Conservation (phyloP, 2,329 filamentous ascomycete genomes). For the Geoglossum cookeanum region DNA sequence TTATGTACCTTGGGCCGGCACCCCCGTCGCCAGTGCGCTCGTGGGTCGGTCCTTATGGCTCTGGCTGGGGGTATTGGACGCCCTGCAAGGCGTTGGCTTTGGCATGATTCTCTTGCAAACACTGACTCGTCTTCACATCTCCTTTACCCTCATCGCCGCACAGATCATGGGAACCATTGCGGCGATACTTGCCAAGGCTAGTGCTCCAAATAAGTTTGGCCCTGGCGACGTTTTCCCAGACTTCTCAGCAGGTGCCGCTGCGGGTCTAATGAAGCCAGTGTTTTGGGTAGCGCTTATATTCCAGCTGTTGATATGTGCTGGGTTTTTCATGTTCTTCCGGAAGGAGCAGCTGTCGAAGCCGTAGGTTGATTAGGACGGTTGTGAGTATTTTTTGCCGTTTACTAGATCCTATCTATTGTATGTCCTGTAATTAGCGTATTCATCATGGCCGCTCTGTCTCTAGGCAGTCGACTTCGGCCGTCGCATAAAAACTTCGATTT, state of each 20-base stretch:
- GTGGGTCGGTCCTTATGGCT: conserved; percentile 41
- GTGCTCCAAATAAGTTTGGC: conserved; percentile 40
- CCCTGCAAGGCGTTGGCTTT: conserved; percentile 45
- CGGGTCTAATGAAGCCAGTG: conserved; percentile 30
- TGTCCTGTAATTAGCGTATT: too few species aligned
- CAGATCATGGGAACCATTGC: conserved; percentile 42
- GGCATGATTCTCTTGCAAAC: conserved; percentile 50
- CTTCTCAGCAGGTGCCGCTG: conserved; percentile 29
- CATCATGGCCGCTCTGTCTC: too few species aligned
- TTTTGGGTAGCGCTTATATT: conserved; percentile 42
- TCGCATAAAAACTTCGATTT: too few species aligned
- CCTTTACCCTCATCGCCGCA: conserved; percentile 39
- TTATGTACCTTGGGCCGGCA: conserved; percentile 43
- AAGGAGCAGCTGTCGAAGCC: conserved; percentile 40
- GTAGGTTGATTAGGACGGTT: conserved; percentile 7
- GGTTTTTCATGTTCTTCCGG: conserved; percentile 36
- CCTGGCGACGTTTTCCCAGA: conserved; percentile 44
- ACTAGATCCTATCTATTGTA: too few species aligned
- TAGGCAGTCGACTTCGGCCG: too few species aligned
- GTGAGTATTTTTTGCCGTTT: too few species aligned
- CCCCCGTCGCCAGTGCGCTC: conserved; percentile 33
- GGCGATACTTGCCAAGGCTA: conserved; percentile 41
- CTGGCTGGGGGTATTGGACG: conserved; percentile 47
- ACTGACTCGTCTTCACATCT: conserved; percentile 43
- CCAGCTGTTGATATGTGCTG: conserved; percentile 38